These are phyloP conservation scores for Solanum chaucha DNA, from an alignment of 257 asterid species.

Conservation along the genomic window DNA sequence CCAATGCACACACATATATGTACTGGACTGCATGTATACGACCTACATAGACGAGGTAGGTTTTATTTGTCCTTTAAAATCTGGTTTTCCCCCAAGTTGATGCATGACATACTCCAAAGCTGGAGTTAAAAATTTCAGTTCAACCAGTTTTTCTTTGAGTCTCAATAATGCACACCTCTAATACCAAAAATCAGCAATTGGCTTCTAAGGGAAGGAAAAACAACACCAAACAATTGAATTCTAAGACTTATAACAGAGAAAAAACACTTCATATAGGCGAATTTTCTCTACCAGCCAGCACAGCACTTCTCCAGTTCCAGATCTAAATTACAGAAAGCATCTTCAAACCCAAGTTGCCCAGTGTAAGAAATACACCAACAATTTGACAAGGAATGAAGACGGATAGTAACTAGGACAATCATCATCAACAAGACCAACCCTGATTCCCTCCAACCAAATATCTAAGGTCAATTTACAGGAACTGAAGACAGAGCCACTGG, in stretches of 20 bases:
- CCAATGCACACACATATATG: neutral
- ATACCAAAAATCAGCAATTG: neutral
- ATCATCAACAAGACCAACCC: neutral
- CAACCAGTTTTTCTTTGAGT: neutral
- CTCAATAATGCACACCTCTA: neutral
- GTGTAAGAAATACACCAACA: neutral
- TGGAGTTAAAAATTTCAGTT: neutral
- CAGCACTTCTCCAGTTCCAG: neutral
- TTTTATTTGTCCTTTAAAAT: neutral
- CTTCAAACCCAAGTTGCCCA: neutral
- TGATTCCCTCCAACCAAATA: neutral
- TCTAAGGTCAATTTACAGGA: neutral
- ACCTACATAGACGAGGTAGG: neutral
- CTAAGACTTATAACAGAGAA: neutral
- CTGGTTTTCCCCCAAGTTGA: neutral
- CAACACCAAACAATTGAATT: neutral
- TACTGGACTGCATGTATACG: neutral
- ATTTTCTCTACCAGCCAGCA: slow-evolving; percentile 5
- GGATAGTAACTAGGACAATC: neutral
- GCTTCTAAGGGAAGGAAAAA: neutral
- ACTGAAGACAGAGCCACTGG: neutral
- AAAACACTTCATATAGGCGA: neutral
- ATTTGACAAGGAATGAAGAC: slow-evolving; percentile 3
- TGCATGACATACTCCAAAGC: neutral
- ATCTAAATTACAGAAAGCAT: slow-evolving; percentile 1